phyloP scores from a whole-genome alignment of 805 yeast genomes.

The Cyberlindnera maclurae region DNA sequence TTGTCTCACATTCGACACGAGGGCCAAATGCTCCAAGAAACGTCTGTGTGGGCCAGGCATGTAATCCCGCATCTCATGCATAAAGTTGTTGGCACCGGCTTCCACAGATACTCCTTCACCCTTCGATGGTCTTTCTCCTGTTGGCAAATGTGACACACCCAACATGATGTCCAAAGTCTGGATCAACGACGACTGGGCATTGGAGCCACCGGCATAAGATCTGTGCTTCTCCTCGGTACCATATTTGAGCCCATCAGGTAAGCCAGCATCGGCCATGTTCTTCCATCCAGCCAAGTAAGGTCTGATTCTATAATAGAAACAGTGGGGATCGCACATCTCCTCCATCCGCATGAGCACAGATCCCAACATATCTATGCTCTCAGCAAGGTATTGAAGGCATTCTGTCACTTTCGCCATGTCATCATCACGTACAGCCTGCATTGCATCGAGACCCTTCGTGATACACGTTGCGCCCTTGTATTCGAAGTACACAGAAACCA shows the following conservation, averaged over 20 bases:
- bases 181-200: conserved; percentile 86
- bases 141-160: conserved; percentile 69
- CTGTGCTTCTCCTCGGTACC: conserved; percentile 56
- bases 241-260: conserved; percentile 71
- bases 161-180: conserved; percentile 78
- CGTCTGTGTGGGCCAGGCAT: conserved; percentile 87
- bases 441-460: conserved; percentile 59
- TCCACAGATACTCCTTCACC: conserved; percentile 20
- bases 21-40: conserved; percentile 56
- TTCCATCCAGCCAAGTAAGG: conserved; percentile 94
- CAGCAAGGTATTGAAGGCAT: conserved; percentile 60
- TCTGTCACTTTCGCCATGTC: conserved; percentile 34
- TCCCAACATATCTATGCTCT: conserved; percentile 66
- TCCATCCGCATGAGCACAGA: conserved; percentile 73
- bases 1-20: conserved; percentile 53
- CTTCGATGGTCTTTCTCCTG: conserved; percentile 45
- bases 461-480: conserved; percentile 70
- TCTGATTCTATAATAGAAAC: conserved; percentile 77
- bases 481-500: conserved; percentile 84
- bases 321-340: conserved; percentile 92
- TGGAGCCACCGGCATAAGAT: conserved; percentile 80
- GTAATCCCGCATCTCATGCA: conserved; percentile 77
- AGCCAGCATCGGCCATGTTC: conserved; percentile 82
- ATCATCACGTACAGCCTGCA: conserved; percentile 44
- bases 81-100: conserved; percentile 41